These are phyloP conservation scores for Epicoccum nigrum DNA, from an alignment of 2,329 filamentous ascomycete species.

Conservation along the genomic window DNA sequence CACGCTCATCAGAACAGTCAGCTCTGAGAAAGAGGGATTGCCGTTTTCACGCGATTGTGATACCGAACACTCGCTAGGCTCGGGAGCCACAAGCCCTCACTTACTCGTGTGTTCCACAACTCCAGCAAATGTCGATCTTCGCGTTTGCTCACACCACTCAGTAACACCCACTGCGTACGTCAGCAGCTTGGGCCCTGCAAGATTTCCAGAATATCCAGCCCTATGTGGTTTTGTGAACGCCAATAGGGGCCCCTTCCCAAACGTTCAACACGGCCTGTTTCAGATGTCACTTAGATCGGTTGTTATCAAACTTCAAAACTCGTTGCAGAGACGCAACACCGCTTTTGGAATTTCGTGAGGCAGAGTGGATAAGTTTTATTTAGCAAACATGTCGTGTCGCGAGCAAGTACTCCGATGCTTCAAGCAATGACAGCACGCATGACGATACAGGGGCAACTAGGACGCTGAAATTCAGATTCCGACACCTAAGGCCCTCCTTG, in stretches of 20 bases:
- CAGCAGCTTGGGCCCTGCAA: slow-evolving; percentile 1
- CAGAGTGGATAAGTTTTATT: no score
- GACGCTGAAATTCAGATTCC: no score
- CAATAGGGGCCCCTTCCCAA: not conserved
- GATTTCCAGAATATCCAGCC: not conserved
- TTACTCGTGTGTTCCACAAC: slow-evolving; percentile 5
- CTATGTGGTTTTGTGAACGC: not conserved
- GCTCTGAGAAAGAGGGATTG: slow-evolving; percentile 7
- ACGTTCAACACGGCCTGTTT: not conserved
- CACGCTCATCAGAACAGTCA: slow-evolving; percentile 8
- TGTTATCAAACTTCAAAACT: not conserved
- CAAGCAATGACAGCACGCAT: no score
- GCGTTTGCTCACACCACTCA: slow-evolving; percentile 8
- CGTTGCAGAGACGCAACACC: no score
- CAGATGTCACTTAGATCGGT: slow-evolving; percentile 1
- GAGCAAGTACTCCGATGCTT: no score
- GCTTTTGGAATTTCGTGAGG: no score
- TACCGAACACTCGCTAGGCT: slow-evolving; percentile 9
- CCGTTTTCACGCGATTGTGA: slow-evolving; percentile 3
- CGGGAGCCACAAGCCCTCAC: slow-evolving; percentile 9
- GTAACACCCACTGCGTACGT: not conserved
- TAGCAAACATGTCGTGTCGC: no score
- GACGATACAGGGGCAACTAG: no score
- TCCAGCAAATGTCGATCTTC: slow-evolving; percentile 7
- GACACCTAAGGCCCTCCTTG: no score